A percentile compares a stretch with the other conserved stretches of the same genome.
Evolutionary conservation across 169 alveolate genomes (phyloP).

Genomic region (Plasmodium malariae): DNA sequence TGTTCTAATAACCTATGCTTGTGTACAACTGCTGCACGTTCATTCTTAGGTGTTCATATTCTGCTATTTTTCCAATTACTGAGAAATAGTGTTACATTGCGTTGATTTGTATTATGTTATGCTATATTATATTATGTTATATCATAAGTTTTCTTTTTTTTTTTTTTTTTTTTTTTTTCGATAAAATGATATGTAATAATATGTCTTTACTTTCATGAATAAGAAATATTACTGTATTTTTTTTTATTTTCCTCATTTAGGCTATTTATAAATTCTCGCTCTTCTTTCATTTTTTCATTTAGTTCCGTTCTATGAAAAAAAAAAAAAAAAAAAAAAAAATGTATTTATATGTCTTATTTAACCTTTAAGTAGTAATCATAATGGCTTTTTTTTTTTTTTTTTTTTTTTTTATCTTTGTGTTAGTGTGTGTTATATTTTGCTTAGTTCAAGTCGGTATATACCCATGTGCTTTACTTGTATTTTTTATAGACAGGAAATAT

Average conservation of each 20-base stretch:
- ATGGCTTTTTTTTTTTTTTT: too few species aligned
- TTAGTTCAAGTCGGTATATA: too few species aligned
- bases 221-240: constrained; percentile 20
- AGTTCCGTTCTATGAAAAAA: neutral
- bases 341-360: too few species aligned
- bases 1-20: constrained; percentile 33
- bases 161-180: neutral
- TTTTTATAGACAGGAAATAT: constrained; percentile 31
- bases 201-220: neutral
- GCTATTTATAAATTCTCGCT: constrained; percentile 23
- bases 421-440: too few species aligned
- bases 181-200: neutral
- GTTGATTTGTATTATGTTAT: too few species aligned
- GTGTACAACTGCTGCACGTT: constrained; percentile 23
- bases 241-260: constrained; percentile 20
- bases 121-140: too few species aligned
- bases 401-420: too few species aligned
- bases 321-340: constrained; percentile 5
- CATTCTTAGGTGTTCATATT: constrained; percentile 28
- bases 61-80: constrained; percentile 35
- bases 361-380: too few species aligned
- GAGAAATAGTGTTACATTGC: neutral
- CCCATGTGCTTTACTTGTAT: neutral
- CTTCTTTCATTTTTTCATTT: constrained; percentile 21
- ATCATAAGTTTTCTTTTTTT: too few species aligned